phyloP scores from a whole-genome alignment of 352 stramenopile genomes.

The Globisporangium lucens region DNA sequence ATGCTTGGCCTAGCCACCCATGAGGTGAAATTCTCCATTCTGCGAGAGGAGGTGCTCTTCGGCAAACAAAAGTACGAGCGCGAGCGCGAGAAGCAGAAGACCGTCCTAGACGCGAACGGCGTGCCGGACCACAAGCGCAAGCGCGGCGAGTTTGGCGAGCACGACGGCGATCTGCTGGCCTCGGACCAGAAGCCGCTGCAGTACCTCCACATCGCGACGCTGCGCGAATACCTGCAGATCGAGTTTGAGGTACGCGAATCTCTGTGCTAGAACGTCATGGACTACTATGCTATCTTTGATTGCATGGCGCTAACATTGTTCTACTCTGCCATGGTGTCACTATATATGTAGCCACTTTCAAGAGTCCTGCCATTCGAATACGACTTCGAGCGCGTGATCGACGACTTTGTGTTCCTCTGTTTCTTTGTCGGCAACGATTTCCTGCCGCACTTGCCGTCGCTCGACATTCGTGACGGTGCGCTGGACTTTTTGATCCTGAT shows the following conservation, averaged over 20 bases:
- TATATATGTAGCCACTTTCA: slow-evolving; percentile 32
- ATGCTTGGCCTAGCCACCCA: slow-evolving; percentile 99
- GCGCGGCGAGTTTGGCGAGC: slow-evolving; percentile 80
- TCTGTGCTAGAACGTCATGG: no score
- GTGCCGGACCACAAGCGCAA: slow-evolving; percentile 70
- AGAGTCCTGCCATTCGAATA: slow-evolving; percentile 90
- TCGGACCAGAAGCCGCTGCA: slow-evolving; percentile 91
- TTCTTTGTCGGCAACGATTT: slow-evolving; percentile 99
- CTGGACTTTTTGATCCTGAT: slow-evolving; percentile 98
- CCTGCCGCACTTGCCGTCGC: slow-evolving; percentile 95
- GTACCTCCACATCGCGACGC: slow-evolving; percentile 91
- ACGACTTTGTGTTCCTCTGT: slow-evolving; percentile 99
- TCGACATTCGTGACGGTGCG: slow-evolving; percentile 98
- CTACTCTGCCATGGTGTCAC: not conserved
- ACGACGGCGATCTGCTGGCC: slow-evolving; percentile 72
- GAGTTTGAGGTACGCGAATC: slow-evolving; percentile 80
- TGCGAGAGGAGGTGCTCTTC: slow-evolving; percentile 94
- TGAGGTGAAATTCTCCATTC: slow-evolving; percentile 98
- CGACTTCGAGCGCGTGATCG: slow-evolving; percentile 97
- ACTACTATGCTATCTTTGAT: no score
- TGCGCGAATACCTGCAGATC: slow-evolving; percentile 92
- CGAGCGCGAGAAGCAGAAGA: slow-evolving; percentile 67
- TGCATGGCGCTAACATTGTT: not conserved
- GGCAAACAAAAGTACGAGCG: slow-evolving; percentile 80
- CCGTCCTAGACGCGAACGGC: slow-evolving; percentile 69